phyloP scores from a whole-genome alignment of 345 rosid species.

The Mallotus nudiflorus region DNA sequence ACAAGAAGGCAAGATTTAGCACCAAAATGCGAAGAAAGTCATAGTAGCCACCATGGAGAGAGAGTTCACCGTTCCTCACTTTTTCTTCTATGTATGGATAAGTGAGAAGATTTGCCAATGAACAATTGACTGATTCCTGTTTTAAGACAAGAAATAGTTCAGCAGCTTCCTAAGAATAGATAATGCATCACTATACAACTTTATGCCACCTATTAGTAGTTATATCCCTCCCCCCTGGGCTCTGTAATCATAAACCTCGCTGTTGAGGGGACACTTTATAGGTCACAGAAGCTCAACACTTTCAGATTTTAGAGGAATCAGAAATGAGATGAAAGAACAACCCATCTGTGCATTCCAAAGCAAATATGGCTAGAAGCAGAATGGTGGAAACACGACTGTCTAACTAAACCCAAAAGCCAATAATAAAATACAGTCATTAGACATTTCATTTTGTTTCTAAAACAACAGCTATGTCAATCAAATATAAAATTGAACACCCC shows the following conservation, averaged over 20 bases:
- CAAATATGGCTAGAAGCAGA: too few relatives aligned
- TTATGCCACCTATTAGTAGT: not conserved
- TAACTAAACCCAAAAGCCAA: too few relatives aligned
- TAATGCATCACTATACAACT: not conserved
- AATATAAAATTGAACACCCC: not conserved
- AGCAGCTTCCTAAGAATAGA: not conserved
- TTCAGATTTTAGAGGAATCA: too few relatives aligned
- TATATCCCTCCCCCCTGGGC: too few relatives aligned
- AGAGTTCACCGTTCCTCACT: conserved; percentile 53
- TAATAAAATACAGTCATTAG: too few relatives aligned
- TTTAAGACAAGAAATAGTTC: not conserved
- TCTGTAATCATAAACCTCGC: too few relatives aligned
- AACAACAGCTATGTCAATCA: not conserved
- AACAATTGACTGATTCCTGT: conserved; percentile 75
- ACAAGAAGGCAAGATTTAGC: conserved; percentile 29
- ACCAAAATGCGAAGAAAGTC: conserved; percentile 72
- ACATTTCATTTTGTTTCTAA: not conserved
- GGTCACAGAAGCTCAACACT: not conserved
- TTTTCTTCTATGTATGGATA: conserved; percentile 96
- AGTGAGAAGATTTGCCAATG: conserved; percentile 69
- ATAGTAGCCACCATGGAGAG: conserved; percentile 91
- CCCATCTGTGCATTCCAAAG: too few relatives aligned
- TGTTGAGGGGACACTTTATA: too few relatives aligned
- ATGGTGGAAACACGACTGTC: too few relatives aligned
- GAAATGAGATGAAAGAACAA: too few relatives aligned